Evolutionary conservation across 2,329 filamentous ascomycete genomes (phyloP).

Genomic region (Phialophora tarda): DNA sequence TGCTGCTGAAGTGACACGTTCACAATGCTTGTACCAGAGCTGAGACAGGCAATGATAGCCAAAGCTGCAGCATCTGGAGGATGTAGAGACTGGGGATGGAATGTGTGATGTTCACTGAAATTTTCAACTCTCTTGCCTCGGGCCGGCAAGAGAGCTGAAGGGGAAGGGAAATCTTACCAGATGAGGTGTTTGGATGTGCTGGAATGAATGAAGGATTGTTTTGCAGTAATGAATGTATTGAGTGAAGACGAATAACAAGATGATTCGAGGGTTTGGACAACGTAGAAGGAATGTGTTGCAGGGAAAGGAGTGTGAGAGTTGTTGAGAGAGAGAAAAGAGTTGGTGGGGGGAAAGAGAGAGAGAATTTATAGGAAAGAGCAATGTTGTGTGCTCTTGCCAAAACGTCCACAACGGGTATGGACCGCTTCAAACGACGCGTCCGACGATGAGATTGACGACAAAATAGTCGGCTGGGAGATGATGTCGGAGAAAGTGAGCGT

Average conservation of each 20-base stretch:
- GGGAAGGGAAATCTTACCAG: slow-evolving; percentile 6
- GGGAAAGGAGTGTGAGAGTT: slow-evolving; percentile 18
- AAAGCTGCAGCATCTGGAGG: background rate
- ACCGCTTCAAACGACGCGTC: slow-evolving; percentile 11
- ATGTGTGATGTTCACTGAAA: slow-evolving; percentile 2
- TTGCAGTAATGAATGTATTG: slow-evolving; percentile 27
- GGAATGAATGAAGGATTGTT: slow-evolving; percentile 17
- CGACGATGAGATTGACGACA: slow-evolving; percentile 5
- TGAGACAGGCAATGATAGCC: slow-evolving; percentile 1
- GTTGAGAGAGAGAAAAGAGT: slow-evolving; percentile 12
- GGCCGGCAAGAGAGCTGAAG: slow-evolving; percentile 3
- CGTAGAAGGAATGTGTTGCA: slow-evolving; percentile 22
- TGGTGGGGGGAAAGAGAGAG: slow-evolving; percentile 1
- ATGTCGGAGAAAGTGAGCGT: slow-evolving; percentile 9
- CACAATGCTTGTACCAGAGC: slow-evolving; percentile 3
- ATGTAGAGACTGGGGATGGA: background rate
- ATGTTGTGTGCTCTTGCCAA: slow-evolving; percentile 15
- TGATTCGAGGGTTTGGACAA: slow-evolving; percentile 12
- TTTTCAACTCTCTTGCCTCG: slow-evolving; percentile 9
- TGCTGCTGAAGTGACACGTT: slow-evolving; percentile 9
- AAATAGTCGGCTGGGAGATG: slow-evolving; percentile 13
- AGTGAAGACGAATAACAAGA: slow-evolving; percentile 25
- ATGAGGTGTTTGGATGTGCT: background rate
- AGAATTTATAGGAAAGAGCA: slow-evolving; percentile 16
- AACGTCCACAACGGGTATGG: slow-evolving; percentile 24